Conservation (phyloP, 2,329 filamentous ascomycete genomes). For the Neophaeococcomyces aloes region DNA sequence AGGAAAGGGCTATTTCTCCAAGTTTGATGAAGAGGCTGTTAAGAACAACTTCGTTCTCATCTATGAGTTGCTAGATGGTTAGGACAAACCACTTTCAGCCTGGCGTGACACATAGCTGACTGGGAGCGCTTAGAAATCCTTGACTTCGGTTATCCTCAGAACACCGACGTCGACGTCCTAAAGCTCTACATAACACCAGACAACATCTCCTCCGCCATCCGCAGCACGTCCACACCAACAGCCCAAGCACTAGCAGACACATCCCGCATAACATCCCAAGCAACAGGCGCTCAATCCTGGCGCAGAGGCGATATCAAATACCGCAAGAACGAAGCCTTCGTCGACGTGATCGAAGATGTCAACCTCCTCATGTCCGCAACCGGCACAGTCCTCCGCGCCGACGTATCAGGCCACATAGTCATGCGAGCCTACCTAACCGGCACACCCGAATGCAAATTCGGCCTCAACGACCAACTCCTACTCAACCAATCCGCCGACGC, state of each 20-base stretch:
- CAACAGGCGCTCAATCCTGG: conserved; percentile 93
- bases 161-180: conserved; percentile 94
- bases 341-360: conserved; percentile 98
- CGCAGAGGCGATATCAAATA: conserved; percentile 96
- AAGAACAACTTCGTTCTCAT: conserved; percentile 99
- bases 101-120: conserved; percentile 15
- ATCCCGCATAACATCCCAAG: conserved; percentile 98
- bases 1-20: conserved; percentile 93
- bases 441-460: conserved; percentile 97
- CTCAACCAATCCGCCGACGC: conserved; percentile 77
- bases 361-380: conserved; percentile 99
- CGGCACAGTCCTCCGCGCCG: conserved; percentile 84
- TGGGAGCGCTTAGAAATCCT: conserved; percentile 63
- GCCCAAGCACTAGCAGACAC: conserved; percentile 57
- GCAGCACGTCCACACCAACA: conserved; percentile 40
- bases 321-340: conserved; percentile 98
- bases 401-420: conserved; percentile 93
- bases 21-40: conserved; percentile 97
- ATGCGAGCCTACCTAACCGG: conserved; percentile 97
- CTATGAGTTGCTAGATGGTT: conserved; percentile 91
- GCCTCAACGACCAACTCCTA: conserved; percentile 86
- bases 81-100: conserved; percentile 21
- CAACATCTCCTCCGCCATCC: conserved; percentile 74
- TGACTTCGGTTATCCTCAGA: conserved; percentile 97
- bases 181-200: conserved; percentile 99